Evolutionary conservation across 2,329 filamentous ascomycete genomes (phyloP), one percentile per base, ranked within the genome.

Genomic region (Penicillium corylophilum): DNA sequence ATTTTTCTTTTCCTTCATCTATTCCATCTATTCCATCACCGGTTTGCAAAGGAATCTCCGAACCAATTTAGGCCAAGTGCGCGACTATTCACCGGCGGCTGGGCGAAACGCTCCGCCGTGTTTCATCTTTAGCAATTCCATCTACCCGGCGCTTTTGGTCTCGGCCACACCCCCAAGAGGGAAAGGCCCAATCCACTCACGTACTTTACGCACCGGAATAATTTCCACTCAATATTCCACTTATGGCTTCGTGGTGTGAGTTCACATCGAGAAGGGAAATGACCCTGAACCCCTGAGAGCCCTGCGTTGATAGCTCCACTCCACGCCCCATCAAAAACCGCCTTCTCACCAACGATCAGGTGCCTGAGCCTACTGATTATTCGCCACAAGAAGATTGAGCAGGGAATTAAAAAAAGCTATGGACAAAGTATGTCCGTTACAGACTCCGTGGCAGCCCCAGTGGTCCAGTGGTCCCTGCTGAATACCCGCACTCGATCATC

Each of bases 71-170:
- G 53, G 50, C 29, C 38, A 53, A 51, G 46, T 45, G 43, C 12
- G 24, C 33, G 29, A 28, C 39, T 33, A 45, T 48, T 42, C 29
- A 46, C 52, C 50, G 38, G 46, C n/a, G 16, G 38, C 26, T 18
- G 44, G 41, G 31, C 39, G 48, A 48, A 53, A 53, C 31, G 51
- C 50, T 48, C 54, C 55, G 51, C 48, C 35, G 5, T 50, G 61
- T 63, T 63, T 63, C 61, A 63, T 36, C 48, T 61, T 61, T 41
- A 61, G 33, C 48, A 44, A 22, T 33, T 39, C 56, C 56, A 62
- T 57, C 55, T 59, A 51, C 44, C 15, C 48, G 41, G 50, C 31
- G 40, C 33, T 50, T 35, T 50, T 39, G 29, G 18, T 26, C 41
- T 57, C 58, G 56, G 56, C 46, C 46, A 44, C 44, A 10, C 41